A percentile compares a stretch with the other conserved stretches of the same genome.
phyloP scores from a whole-genome alignment of 1,284 basidiomycete species.

The Ustilago bromivora region DNA sequence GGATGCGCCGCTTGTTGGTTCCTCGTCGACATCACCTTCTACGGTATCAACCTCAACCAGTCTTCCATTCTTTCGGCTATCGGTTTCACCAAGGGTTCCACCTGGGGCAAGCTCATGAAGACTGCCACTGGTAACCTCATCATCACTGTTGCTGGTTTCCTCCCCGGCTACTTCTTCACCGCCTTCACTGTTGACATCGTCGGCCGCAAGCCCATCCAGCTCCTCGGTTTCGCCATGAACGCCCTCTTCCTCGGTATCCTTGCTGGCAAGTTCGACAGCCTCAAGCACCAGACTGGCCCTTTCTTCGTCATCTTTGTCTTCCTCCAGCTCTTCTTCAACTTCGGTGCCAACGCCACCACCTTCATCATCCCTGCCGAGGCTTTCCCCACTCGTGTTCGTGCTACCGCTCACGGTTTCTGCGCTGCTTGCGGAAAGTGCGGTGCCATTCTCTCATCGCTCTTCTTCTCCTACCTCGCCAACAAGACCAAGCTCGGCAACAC shows the following conservation, averaged over 20 bases:
- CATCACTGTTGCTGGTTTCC: slow-evolving; percentile 64
- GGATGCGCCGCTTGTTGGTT: slow-evolving; percentile 65
- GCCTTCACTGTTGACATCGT: slow-evolving; percentile 59
- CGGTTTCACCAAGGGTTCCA: slow-evolving; percentile 72
- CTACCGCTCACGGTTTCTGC: slow-evolving; percentile 72
- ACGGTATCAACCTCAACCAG: slow-evolving; percentile 85
- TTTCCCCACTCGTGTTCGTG: slow-evolving; percentile 81
- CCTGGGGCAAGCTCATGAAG: slow-evolving; percentile 73
- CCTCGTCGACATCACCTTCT: slow-evolving; percentile 78
- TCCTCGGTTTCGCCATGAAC: slow-evolving; percentile 67
- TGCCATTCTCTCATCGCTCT: slow-evolving; percentile 71
- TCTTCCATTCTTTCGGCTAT: slow-evolving; percentile 78
- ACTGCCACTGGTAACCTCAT: slow-evolving; percentile 71
- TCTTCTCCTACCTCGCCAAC: slow-evolving; percentile 55
- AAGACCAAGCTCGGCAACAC: slow-evolving; percentile 40
- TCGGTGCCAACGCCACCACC: slow-evolving; percentile 83
- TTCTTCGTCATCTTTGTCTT: slow-evolving; percentile 84
- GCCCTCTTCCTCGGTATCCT: slow-evolving; percentile 68
- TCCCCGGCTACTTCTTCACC: slow-evolving; percentile 68
- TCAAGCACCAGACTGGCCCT: slow-evolving; percentile 72
- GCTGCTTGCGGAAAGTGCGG: slow-evolving; percentile 73
- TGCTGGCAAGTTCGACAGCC: slow-evolving; percentile 62
- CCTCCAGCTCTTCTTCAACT: slow-evolving; percentile 72
- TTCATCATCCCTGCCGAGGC: slow-evolving; percentile 80
- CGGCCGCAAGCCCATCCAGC: slow-evolving; percentile 69